These are phyloP conservation scores for Annulohypoxylon moriforme DNA, from an alignment of 495 filamentous ascomycete species.

Conservation along the genomic window DNA sequence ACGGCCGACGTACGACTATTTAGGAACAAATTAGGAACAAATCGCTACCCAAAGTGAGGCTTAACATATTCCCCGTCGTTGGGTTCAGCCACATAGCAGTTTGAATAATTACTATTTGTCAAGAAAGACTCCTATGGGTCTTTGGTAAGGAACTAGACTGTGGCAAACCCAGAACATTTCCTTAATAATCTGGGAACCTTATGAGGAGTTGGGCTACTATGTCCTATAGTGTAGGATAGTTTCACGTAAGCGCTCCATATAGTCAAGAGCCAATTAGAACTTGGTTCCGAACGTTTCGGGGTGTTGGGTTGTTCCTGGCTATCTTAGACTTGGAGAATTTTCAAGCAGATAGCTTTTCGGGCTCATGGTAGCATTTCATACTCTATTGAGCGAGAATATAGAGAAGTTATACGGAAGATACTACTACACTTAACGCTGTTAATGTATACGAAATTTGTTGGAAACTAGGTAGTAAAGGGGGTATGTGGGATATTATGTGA, in stretches of 20 bases:
- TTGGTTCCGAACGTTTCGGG: not conserved
- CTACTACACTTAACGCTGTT: not conserved
- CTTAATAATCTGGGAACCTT: not conserved
- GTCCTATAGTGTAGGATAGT: not conserved
- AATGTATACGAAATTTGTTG: no score
- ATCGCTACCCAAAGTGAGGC: slow-evolving; percentile 14
- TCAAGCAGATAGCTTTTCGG: not conserved
- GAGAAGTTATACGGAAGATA: not conserved
- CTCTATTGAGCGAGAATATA: not conserved
- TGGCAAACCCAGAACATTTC: not conserved
- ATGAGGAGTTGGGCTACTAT: not conserved
- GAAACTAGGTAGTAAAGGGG: no score
- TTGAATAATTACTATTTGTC: not conserved
- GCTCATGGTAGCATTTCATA: not conserved
- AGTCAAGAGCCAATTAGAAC: not conserved
- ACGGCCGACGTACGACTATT: slow-evolving; percentile 2
- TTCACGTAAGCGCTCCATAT: not conserved
- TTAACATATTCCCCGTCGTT: not conserved
- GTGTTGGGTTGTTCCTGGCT: not conserved
- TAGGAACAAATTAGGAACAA: slow-evolving; percentile 3
- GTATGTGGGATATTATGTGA: no score
- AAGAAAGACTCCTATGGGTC: not conserved
- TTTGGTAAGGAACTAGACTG: not conserved
- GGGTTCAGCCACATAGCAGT: not conserved
- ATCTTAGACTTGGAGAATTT: not conserved